Evolutionary conservation across 352 stramenopile species (phyloP).

Genomic region (Pythium dissimile): DNA sequence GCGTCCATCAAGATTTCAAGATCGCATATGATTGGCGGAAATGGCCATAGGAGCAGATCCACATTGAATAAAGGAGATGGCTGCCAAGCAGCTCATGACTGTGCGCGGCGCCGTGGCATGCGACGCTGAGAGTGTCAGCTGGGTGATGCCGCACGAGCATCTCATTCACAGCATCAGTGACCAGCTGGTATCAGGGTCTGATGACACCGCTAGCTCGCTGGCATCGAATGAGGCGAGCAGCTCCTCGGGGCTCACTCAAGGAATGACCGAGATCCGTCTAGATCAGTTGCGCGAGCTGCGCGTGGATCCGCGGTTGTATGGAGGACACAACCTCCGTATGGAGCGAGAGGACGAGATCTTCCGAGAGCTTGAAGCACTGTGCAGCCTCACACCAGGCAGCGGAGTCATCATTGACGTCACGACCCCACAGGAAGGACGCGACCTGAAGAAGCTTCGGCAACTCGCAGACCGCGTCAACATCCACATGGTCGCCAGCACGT

Average conservation of each 20-base stretch:
- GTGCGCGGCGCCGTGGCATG: constrained; percentile 41
- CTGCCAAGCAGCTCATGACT: constrained; percentile 19
- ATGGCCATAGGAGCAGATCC: background rate
- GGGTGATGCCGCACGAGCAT: constrained; percentile 51
- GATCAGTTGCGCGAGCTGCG: constrained; percentile 62
- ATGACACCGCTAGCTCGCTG: background rate
- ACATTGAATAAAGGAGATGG: constrained; percentile 2
- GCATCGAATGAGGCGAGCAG: background rate
- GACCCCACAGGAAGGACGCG: constrained; percentile 41
- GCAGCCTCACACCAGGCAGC: background rate
- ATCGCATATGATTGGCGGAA: constrained; percentile 1
- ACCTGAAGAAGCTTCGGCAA: constrained; percentile 18
- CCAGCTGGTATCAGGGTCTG: background rate
- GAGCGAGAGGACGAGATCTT: constrained; percentile 77
- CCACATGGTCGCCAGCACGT: constrained; percentile 52
- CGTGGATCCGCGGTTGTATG: constrained; percentile 28
- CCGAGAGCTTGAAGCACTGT: constrained; percentile 50
- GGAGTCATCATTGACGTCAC: constrained; percentile 54
- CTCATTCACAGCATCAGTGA: constrained; percentile 48
- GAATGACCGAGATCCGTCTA: constrained; percentile 24
- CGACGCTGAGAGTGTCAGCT: constrained; percentile 27
- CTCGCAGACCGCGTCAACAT: constrained; percentile 36
- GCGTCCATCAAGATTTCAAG: too few relatives aligned
- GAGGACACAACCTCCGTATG: constrained; percentile 49
- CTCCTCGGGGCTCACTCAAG: background rate